phyloP scores from a whole-genome alignment of 768 basidiomycete species.

The Chalciporus chontae region DNA sequence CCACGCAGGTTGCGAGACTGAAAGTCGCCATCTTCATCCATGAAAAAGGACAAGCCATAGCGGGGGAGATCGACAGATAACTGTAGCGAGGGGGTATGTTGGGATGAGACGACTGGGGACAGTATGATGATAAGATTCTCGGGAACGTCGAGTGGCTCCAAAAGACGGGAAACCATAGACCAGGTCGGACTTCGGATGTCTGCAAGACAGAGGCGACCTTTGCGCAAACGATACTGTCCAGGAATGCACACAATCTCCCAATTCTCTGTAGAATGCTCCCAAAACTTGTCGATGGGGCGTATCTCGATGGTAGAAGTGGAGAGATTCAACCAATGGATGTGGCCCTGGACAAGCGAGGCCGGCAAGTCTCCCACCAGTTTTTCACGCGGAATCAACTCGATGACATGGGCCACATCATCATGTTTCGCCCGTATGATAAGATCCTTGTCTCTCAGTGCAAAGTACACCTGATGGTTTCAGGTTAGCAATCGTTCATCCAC shows the following conservation, averaged over 20 bases:
- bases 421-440: background rate
- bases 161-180: slow-evolving; percentile 13
- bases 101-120: background rate
- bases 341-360: slow-evolving; percentile 10
- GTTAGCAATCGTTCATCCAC: background rate
- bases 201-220: slow-evolving; percentile 4
- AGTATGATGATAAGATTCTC: slow-evolving; percentile 16
- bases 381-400: slow-evolving; percentile 15
- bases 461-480: background rate
- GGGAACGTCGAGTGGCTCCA: slow-evolving; percentile 12
- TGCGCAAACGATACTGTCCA: background rate
- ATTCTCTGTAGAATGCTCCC: slow-evolving; percentile 15
- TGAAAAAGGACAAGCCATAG: slow-evolving; percentile 35
- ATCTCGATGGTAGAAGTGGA: slow-evolving; percentile 14
- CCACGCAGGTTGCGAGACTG: slow-evolving; percentile 36
- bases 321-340: slow-evolving; percentile 24
- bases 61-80: slow-evolving; percentile 33
- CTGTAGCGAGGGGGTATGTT: background rate
- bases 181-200: slow-evolving; percentile 19
- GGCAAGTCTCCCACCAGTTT: slow-evolving; percentile 19
- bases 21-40: slow-evolving; percentile 24
- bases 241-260: slow-evolving; percentile 11
- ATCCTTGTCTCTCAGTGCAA: background rate
- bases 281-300: slow-evolving; percentile 12
- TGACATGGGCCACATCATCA: background rate